phyloP scores from a whole-genome alignment of 176 grass and related monocot genomes.

The Bonia amplexicaulis region DNA sequence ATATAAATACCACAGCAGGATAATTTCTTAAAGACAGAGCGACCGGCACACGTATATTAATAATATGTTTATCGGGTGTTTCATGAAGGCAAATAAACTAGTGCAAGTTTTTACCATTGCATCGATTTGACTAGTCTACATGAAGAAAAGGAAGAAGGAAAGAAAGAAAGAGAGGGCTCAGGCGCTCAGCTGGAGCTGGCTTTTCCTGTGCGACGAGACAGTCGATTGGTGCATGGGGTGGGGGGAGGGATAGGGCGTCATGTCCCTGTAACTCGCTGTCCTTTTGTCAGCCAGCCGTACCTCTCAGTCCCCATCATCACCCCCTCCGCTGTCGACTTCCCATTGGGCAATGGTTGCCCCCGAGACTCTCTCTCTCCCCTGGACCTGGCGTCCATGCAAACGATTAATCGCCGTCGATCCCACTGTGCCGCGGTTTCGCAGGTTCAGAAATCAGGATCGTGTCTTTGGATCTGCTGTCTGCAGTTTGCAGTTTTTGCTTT shows the following conservation, averaged over 20 bases:
- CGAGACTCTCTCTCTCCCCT: background rate
- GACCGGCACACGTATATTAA: too few species aligned
- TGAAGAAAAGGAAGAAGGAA: background rate
- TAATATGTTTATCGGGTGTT: too few species aligned
- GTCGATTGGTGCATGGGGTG: background rate
- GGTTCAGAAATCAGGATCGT: background rate
- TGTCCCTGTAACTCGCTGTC: background rate
- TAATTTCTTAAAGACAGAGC: too few species aligned
- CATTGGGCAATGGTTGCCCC: conserved; percentile 31
- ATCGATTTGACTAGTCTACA: background rate
- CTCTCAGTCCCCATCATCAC: background rate
- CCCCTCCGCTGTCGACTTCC: conserved; percentile 23
- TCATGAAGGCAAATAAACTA: too few species aligned
- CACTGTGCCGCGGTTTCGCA: too few species aligned
- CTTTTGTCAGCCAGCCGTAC: conserved; percentile 1
- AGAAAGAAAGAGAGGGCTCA: background rate
- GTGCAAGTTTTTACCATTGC: background rate
- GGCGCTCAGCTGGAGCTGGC: background rate
- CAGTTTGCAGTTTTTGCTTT: too few species aligned
- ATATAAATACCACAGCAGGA: too few species aligned
- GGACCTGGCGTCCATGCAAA: background rate
- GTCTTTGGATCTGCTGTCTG: too few species aligned
- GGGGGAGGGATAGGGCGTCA: background rate
- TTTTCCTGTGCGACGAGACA: background rate
- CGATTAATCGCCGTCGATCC: background rate